Evolutionary conservation across 2,329 filamentous ascomycete species (phyloP), one percentile per base, ranked within the genome.

Genomic region (Trichoderma sp.): DNA sequence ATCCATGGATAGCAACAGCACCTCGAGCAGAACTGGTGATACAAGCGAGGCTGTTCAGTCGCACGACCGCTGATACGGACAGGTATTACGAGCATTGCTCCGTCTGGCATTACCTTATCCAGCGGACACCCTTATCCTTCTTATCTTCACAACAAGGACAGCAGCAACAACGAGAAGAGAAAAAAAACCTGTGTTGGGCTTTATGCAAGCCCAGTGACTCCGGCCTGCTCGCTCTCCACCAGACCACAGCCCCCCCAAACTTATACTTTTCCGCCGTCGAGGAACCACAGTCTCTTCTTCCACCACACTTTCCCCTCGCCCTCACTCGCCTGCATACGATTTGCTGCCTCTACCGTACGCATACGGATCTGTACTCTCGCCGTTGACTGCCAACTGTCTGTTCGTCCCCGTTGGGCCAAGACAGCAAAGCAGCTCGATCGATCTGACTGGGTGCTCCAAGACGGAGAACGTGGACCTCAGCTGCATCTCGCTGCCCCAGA

Each of bases 211-310:
- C 62, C 51, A 43, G 41, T 43, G 52, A 39, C 62, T 34, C 61
- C 55, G 55, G 61, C 21, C 10, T 14, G 2, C 34, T 39, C 34
- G 34, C 34, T 39, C 34, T 39, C 34, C 34, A 39, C 34, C 34
- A 39, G 34, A 39, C 65, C 65, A 59, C 30, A 30, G 30, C 39
- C 61, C 61, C 61, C 61, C 45, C 28, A 65, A 63, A 63, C 59
- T 58, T 63, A 63, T 63, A 66, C 52, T 61, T 64, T 63, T 52
- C 59, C 64, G 52, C 63, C 59, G 48, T 63, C 64, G 59, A 66
- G 57, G 51, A 54, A 56, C 44, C 47, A 17, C 30, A 43, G 44
- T 55, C 34, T 64, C 63, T 65, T 57, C n/a, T 52, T 43, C 28
- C 56, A 47, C 55, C 44, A 50, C 54, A 51, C 41, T 56, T 41